These are phyloP conservation scores for Gossypium aridum DNA, from an alignment of 441 rosid species.

Conservation along the genomic window DNA sequence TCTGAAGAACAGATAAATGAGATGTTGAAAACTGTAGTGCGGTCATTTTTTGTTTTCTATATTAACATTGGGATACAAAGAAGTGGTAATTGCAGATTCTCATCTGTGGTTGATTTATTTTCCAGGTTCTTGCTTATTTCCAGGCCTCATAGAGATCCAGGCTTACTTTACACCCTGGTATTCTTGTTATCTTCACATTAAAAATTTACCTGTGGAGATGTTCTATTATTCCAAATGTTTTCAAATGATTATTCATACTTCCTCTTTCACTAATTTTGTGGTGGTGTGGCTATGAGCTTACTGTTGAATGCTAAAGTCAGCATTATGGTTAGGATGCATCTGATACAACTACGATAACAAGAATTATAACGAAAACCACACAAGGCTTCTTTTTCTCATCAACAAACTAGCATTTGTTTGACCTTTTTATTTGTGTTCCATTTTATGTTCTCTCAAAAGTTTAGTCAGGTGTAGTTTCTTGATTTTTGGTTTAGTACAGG, in stretches of 20 bases:
- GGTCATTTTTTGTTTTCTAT: background rate
- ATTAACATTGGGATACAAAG: background rate
- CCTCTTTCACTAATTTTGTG: background rate
- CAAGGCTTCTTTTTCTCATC: constrained; percentile 1
- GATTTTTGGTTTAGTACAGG: background rate
- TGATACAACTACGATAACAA: background rate
- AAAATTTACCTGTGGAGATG: background rate
- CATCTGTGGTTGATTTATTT: constrained; percentile 14
- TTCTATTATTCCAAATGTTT: background rate
- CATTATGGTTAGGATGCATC: background rate
- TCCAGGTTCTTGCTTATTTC: constrained; percentile 65
- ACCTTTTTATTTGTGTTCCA: background rate
- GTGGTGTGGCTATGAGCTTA: background rate
- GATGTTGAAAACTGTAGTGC: background rate
- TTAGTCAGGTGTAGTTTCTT: background rate
- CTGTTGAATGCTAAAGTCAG: background rate
- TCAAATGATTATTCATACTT: background rate
- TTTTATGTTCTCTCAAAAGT: background rate
- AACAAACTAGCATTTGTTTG: background rate
- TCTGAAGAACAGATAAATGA: background rate
- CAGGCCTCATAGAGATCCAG: constrained; percentile 55
- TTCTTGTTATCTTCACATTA: constrained; percentile 7
- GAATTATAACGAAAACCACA: background rate
- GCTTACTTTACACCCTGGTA: constrained; percentile 63
- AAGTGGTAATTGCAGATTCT: background rate